Evolutionary conservation across 495 filamentous ascomycete genomes (phyloP).

Genomic region (Rostrohypoxylon terebratum): DNA sequence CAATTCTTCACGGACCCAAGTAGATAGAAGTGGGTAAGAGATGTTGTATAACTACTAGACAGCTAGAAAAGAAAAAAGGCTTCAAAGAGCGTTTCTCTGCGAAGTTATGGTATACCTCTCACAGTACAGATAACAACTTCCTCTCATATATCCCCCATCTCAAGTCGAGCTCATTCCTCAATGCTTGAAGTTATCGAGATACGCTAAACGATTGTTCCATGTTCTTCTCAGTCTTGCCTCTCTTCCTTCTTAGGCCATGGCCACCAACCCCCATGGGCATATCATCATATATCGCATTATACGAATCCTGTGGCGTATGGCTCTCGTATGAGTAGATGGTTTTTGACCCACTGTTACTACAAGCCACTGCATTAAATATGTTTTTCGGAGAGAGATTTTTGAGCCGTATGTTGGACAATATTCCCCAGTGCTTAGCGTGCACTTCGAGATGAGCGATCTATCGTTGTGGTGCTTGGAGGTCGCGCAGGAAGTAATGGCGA

Average conservation of each 20-base stretch:
- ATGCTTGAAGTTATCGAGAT: no score
- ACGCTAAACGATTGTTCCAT: no score
- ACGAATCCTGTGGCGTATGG: neutral
- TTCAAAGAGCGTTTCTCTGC: no score
- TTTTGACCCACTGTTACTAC: neutral
- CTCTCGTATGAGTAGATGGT: neutral
- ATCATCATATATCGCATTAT: neutral
- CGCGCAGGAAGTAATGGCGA: neutral
- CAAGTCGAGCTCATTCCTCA: no score
- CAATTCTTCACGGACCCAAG: no score
- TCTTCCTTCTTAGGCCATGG: neutral
- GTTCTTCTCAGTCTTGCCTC: no score
- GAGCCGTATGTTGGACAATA: neutral
- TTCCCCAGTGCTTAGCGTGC: neutral
- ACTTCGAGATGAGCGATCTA: neutral
- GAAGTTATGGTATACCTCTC: no score
- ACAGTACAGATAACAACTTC: no score
- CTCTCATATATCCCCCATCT: no score
- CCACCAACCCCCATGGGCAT: slow-evolving; percentile 3
- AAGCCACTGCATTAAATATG: neutral
- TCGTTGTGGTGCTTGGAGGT: neutral
- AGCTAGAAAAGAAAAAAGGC: no score
- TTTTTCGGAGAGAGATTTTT: neutral
- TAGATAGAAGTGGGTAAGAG: no score
- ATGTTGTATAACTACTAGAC: no score